These are phyloP conservation scores for Cyclotella baltica DNA, from an alignment of 108 stramenopile species.

Conservation along the genomic window DNA sequence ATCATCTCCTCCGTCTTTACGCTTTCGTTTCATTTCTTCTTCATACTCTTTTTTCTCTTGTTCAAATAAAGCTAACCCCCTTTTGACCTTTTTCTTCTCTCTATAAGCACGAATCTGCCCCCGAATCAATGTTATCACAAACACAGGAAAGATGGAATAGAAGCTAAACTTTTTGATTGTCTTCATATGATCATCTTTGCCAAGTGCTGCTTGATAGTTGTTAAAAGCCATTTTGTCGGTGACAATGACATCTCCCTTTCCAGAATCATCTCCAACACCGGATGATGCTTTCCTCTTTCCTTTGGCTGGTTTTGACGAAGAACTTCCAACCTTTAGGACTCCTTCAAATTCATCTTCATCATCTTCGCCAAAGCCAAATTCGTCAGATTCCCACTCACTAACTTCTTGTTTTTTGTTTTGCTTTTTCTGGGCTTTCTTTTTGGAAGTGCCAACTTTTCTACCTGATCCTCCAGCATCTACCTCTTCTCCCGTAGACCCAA, in stretches of 20 bases:
- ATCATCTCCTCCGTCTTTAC: conserved; percentile 34
- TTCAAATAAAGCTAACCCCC: conserved; percentile 36
- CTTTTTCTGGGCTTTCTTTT: conserved; percentile 27
- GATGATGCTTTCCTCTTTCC: conserved; percentile 6
- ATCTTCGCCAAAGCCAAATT: conserved; percentile 54
- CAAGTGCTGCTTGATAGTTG: conserved; percentile 41
- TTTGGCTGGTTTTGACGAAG: conserved; percentile 28
- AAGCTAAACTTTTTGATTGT: conserved; percentile 46
- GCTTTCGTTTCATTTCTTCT: conserved; percentile 43
- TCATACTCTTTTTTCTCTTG: conserved; percentile 42
- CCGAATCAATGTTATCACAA: conserved; percentile 49
- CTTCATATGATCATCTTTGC: conserved; percentile 35
- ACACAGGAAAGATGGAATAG: conserved; percentile 49
- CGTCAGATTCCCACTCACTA: conserved; percentile 55
- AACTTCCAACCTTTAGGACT: conserved; percentile 35
- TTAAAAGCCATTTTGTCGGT: conserved; percentile 54
- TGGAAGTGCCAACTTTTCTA: neutral
- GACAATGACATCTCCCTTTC: conserved; percentile 38
- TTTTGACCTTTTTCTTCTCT: conserved; percentile 48
- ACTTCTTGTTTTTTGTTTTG: conserved; percentile 29
- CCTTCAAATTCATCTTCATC: conserved; percentile 49
- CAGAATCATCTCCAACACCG: conserved; percentile 12
- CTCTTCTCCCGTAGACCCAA: conserved; percentile 24
- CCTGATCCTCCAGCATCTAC: neutral
- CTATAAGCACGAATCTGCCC: conserved; percentile 48